Evolutionary conservation across 2,329 filamentous ascomycete species (phyloP).

Genomic region (Hymenoscyphus fructigenus): DNA sequence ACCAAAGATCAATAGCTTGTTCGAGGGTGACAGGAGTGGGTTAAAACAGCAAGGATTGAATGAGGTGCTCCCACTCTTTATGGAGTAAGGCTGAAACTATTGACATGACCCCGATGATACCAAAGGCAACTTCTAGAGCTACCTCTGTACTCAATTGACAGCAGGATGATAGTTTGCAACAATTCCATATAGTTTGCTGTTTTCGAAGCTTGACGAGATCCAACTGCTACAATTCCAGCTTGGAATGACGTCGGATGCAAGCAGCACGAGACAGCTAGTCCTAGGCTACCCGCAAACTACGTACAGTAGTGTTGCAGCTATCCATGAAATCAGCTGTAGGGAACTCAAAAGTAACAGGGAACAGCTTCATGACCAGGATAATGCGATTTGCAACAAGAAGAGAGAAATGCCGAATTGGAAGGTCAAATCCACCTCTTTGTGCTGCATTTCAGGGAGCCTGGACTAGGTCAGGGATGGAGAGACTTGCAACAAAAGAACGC

Average conservation of each 20-base stretch:
- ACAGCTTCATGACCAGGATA: conserved; percentile 3
- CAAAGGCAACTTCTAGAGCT: neutral
- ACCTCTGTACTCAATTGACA: conserved; percentile 2
- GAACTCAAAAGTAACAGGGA: neutral
- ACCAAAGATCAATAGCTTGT: conserved; percentile 1
- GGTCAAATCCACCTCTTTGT: conserved; percentile 1
- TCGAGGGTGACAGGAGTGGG: neutral
- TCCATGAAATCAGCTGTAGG: neutral
- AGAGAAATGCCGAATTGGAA: neutral
- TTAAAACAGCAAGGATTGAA: neutral
- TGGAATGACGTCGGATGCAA: neutral
- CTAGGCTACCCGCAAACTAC: neutral
- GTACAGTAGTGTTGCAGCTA: neutral
- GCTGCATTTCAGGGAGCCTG: neutral
- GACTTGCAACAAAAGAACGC: conserved; percentile 1
- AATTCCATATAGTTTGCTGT: neutral
- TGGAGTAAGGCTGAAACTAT: neutral
- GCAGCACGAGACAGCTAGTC: conserved; percentile 1
- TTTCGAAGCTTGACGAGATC: neutral
- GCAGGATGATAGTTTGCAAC: neutral
- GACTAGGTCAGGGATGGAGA: conserved; percentile 2
- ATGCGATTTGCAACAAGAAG: conserved; percentile 5
- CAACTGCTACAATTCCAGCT: neutral
- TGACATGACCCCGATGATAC: neutral
- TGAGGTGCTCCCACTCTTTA: neutral